phyloP scores from a whole-genome alignment of 2,329 filamentous ascomycete genomes.

The Dendrostoma leiphaemia region DNA sequence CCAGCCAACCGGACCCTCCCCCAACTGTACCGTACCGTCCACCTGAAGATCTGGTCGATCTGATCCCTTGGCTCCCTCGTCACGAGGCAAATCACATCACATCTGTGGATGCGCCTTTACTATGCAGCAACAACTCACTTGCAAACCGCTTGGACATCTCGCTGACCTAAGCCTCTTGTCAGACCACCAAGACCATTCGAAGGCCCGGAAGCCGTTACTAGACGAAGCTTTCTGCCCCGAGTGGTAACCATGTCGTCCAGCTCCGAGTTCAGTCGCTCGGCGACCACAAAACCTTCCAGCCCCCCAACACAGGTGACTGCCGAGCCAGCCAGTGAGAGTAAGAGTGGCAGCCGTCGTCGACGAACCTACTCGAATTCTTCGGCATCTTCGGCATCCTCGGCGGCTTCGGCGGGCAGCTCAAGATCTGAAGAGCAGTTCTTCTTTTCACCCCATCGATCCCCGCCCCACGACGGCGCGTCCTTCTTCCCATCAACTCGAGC shows the following conservation, averaged over 20 bases:
- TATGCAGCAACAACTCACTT: neutral
- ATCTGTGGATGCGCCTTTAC: neutral
- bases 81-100: neutral
- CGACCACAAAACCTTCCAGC: constrained; percentile 37
- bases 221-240: neutral
- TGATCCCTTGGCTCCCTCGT: neutral
- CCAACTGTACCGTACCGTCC: neutral
- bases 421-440: constrained; percentile 32
- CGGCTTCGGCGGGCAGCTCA: constrained; percentile 31
- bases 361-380: constrained; percentile 42
- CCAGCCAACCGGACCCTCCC: too few species aligned
- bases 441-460: constrained; percentile 35
- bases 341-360: constrained; percentile 4
- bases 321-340: neutral
- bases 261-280: neutral
- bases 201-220: neutral
- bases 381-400: constrained; percentile 45
- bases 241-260: constrained; percentile 8
- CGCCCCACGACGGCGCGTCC: constrained; percentile 21
- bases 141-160: neutral
- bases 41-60: neutral
- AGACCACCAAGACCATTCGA: neutral
- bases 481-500: constrained; percentile 17
- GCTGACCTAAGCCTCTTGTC: neutral
- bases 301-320: neutral